Conservation (phyloP, 2,329 filamentous ascomycete genomes). For the Cladosporium velox region DNA sequence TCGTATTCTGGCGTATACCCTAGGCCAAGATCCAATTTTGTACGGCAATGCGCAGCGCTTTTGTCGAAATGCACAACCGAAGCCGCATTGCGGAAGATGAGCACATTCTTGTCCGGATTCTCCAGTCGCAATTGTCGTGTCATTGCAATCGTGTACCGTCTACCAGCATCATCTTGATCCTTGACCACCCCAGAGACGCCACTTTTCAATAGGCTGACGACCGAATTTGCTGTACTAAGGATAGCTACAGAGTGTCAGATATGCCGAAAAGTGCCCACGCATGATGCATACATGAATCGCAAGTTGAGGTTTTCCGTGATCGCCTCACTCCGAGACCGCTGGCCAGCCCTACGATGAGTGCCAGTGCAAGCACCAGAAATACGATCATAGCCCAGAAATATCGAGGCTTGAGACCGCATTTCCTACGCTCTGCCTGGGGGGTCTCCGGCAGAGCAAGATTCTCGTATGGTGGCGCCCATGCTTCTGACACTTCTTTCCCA, state of each 20-base stretch:
- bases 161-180: neutral
- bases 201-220: neutral
- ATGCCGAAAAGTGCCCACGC: too few species aligned
- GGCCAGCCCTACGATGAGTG: neutral
- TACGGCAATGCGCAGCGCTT: neutral
- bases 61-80: neutral
- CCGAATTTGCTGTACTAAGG: neutral
- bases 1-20: neutral
- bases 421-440: neutral
- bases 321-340: neutral
- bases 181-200: neutral
- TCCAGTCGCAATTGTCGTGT: neutral
- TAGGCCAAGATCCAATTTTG: neutral
- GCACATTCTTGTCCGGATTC: slow-evolving; percentile 2
- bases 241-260: slow-evolving; percentile 3
- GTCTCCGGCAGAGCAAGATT: neutral
- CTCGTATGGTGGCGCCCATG: neutral
- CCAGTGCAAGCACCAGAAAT: neutral
- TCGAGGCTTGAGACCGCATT: neutral
- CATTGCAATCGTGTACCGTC: neutral
- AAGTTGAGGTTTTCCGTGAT: neutral
- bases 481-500: neutral
- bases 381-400: neutral
- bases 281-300: neutral
- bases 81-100: neutral